Conservation (phyloP, 177 flowering plant genomes). For the Vitis hybrid region DNA sequence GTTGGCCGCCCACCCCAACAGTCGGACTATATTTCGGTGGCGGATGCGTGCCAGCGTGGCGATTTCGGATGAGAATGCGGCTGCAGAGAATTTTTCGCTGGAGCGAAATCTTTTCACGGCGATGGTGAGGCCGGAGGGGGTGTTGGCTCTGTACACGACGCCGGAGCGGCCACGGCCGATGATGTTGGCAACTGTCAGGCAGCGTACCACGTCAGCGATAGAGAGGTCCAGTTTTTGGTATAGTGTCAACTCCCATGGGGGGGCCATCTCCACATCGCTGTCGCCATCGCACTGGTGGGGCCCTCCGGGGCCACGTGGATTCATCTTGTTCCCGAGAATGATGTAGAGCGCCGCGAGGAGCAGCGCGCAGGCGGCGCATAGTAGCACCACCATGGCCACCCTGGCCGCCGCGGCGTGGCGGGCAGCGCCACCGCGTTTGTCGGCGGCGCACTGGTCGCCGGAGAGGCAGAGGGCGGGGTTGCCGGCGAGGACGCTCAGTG, state of each 20-base stretch:
- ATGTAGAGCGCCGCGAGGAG: conserved; percentile 60
- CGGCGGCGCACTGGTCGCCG: conserved; percentile 42
- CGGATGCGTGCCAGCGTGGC: conserved; percentile 75
- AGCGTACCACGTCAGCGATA: conserved; percentile 52
- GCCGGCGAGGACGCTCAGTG: conserved; percentile 57
- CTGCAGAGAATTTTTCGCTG: conserved; percentile 50
- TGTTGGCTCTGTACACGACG: conserved; percentile 52
- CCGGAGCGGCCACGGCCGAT: conserved; percentile 84
- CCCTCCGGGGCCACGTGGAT: conserved; percentile 19
- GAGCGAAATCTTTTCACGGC: conserved; percentile 73
- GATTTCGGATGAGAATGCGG: conserved; percentile 80
- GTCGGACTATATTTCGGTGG: conserved; percentile 79
- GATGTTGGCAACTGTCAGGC: conserved; percentile 50
- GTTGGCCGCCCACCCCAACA: conserved; percentile 83
- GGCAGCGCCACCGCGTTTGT: conserved; percentile 7
- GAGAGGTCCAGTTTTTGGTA: conserved; percentile 85
- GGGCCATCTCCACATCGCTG: conserved; percentile 56
- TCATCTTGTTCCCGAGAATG: conserved; percentile 31
- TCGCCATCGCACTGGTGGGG: conserved; percentile 24
- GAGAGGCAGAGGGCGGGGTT: conserved; percentile 73
- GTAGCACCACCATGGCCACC: conserved; percentile 67
- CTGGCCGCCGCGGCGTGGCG: conserved; percentile 31
- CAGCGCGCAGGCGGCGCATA: conserved; percentile 58
- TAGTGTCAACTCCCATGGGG: conserved; percentile 86
- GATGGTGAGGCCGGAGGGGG: conserved; percentile 49